phyloP scores from a whole-genome alignment of 2,329 filamentous ascomycete species.

The Malbranchea zuffiana region DNA sequence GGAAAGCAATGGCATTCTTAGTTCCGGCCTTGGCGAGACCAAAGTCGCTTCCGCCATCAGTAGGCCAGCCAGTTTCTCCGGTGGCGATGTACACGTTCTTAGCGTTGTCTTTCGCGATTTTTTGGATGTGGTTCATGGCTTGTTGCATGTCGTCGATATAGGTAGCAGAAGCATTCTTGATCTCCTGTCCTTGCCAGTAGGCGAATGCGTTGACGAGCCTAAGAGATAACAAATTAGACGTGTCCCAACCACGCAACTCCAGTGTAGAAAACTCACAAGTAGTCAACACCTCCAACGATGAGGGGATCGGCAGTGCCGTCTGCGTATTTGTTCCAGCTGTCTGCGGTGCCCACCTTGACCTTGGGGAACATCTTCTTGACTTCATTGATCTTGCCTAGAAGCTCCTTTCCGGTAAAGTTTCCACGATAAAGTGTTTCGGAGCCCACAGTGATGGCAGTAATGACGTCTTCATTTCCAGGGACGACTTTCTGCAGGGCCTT shows the following conservation, averaged over 20 bases:
- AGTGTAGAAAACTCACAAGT: conserved; percentile 37
- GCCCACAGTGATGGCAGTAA: conserved; percentile 60
- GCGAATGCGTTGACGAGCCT: conserved; percentile 58
- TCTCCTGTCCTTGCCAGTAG: conserved; percentile 58
- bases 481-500: conserved; percentile 41
- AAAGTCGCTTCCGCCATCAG: conserved; percentile 50
- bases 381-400: conserved; percentile 51
- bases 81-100: conserved; percentile 55
- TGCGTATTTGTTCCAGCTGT: conserved; percentile 62
- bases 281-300: conserved; percentile 48
- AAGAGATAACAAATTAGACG: conserved; percentile 2
- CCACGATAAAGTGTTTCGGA: conserved; percentile 61
- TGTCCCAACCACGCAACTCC: not conserved
- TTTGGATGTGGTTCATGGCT: conserved; percentile 53
- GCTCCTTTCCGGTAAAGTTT: conserved; percentile 51
- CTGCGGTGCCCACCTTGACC: conserved; percentile 55
- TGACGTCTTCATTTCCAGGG: conserved; percentile 42
- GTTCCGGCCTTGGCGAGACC: conserved; percentile 50
- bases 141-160: conserved; percentile 59
- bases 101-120: conserved; percentile 41
- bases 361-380: conserved; percentile 47
- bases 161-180: conserved; percentile 47
- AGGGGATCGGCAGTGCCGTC: conserved; percentile 58
- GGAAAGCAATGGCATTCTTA: conserved; percentile 50
- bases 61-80: conserved; percentile 60